Conservation (phyloP, 345 rosid species). For the Brassica nigra region DNA sequence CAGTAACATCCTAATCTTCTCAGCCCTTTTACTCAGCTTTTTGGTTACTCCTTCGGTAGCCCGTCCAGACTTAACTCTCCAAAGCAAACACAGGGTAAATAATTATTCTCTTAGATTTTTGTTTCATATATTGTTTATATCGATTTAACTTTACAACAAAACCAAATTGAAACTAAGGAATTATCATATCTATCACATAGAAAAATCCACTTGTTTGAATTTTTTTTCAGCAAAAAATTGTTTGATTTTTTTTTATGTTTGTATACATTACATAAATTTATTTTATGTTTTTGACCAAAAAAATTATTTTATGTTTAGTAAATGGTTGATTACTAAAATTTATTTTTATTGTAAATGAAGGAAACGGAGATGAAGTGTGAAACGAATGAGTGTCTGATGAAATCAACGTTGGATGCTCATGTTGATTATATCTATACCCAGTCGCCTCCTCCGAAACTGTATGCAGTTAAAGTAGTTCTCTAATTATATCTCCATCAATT, state of each 20-base stretch:
- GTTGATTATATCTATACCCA: conserved; percentile 36
- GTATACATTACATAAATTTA: not conserved
- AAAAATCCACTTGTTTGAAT: not conserved
- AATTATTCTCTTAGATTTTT: not conserved
- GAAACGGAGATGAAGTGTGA: conserved; percentile 23
- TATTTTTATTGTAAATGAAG: not conserved
- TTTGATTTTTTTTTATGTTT: too few species aligned
- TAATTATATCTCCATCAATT: not conserved
- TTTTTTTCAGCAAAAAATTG: too few species aligned
- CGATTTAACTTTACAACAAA: not conserved
- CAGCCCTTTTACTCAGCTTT: conserved; percentile 24
- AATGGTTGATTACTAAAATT: not conserved
- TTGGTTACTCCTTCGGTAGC: conserved; percentile 26
- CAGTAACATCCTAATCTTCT: conserved; percentile 7
- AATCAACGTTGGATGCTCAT: conserved; percentile 26
- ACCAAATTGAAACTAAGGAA: not conserved
- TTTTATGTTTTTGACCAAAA: too few species aligned
- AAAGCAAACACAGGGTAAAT: conserved; percentile 8
- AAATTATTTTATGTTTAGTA: not conserved
- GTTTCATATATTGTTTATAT: not conserved
- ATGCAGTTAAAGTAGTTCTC: not conserved
- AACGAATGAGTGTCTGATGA: conserved; percentile 30
- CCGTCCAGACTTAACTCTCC: conserved; percentile 27
- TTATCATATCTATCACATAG: not conserved
- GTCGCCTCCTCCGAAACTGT: not conserved